Evolutionary conservation across 768 basidiomycete genomes (phyloP).

Genomic region (Infundibulicybe gibba): DNA sequence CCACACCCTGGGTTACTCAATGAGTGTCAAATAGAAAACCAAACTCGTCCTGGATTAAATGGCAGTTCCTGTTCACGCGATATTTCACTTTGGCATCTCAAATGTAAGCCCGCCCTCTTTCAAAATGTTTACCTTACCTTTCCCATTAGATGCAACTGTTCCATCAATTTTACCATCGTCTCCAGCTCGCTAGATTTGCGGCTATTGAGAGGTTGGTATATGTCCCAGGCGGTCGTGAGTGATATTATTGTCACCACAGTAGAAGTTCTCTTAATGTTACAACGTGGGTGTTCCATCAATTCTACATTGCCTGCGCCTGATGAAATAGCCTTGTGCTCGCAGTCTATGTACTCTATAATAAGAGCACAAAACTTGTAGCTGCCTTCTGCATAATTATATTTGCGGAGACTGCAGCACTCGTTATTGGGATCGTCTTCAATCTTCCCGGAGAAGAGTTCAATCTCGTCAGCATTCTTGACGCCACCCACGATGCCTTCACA

Average conservation of each 20-base stretch:
- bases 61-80: slow-evolving; percentile 23
- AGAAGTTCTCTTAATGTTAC: slow-evolving; percentile 23
- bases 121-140: background rate
- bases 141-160: slow-evolving; percentile 15
- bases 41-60: slow-evolving; percentile 19
- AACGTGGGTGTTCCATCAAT: slow-evolving; percentile 12
- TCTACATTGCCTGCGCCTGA: background rate
- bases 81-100: slow-evolving; percentile 23
- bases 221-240: slow-evolving; percentile 19
- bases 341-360: slow-evolving; percentile 33
- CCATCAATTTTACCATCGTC: slow-evolving; percentile 12
- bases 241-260: slow-evolving; percentile 22
- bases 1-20: background rate
- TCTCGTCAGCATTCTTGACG: slow-evolving; percentile 13
- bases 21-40: slow-evolving; percentile 12
- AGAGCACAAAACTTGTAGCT: slow-evolving; percentile 17
- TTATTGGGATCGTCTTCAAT: slow-evolving; percentile 15
- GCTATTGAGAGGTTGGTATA: slow-evolving; percentile 16
- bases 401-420: slow-evolving; percentile 16
- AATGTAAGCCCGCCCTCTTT: slow-evolving; percentile 12
- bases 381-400: slow-evolving; percentile 16
- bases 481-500: slow-evolving; percentile 16
- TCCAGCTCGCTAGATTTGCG: background rate
- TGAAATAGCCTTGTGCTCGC: background rate
- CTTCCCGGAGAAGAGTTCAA: slow-evolving; percentile 13